Evolutionary conservation across 2,329 filamentous ascomycete species (phyloP), one percentile per base, ranked within the genome.

Genomic region (Fusarium bactridioides): DNA sequence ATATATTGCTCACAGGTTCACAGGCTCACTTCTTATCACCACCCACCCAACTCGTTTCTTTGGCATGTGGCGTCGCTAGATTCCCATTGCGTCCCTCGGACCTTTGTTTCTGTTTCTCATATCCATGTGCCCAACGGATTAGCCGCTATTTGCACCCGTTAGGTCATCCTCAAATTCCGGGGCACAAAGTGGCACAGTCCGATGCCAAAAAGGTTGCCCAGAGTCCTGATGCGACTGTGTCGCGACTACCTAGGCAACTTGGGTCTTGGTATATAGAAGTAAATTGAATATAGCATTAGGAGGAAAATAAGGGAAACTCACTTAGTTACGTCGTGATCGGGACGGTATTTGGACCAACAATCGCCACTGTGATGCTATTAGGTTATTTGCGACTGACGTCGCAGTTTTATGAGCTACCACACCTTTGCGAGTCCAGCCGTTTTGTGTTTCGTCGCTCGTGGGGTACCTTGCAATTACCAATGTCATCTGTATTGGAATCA

Each of bases 31-130:
- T 65, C 61, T 73, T 64, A 66, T 66, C 69, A 69, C 57, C 37
- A 55, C 61, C 53, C 61, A 69, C 37, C 48, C 56, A 73, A 56
- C 41, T 50, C 47, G 67, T 48, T 56, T 55, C 47, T 77, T 67
- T 74, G 71, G 64, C 61, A 71, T 73, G 64, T 73, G 74, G 74
- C 74, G 72, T 69, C 71, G 43, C 60, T 77, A 73, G 68, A 74
- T 74, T 65, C 70, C 38, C 44, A 45, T 67, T 69, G 65, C 59
- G 61, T 60, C 51, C 59, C 44, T 68, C 65, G 33, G 18, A 27
- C 23, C 50, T 53, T 37, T 38, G 33, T 33, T n/a, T 27, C 27
- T 31, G 12, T 31, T 47, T 57, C 54, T 57, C 51, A 67, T 35
- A 21, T 43, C 60, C 25, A 77, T 77, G 66, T 41, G 51, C 35